Evolutionary conservation across 179 eudicot genomes (phyloP).

Genomic region (Spinacia oleracea): DNA sequence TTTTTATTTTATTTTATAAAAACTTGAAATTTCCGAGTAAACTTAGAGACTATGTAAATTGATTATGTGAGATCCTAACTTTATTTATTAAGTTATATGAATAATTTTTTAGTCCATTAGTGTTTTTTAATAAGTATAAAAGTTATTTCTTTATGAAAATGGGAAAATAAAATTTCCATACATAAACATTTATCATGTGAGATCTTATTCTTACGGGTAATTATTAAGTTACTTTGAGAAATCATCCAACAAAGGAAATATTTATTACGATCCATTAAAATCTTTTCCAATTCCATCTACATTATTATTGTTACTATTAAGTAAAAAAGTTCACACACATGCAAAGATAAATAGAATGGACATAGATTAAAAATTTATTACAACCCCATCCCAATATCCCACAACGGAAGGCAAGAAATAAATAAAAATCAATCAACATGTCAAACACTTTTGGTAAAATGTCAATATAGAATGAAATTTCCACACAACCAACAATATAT

Average conservation of each 20-base stretch:
- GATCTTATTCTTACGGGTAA: no score
- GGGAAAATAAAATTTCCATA: no score
- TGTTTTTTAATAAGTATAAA: no score
- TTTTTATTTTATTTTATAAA: no score
- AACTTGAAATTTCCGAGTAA: background rate
- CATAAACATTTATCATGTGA: no score
- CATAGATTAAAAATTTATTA: background rate
- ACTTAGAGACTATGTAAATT: background rate
- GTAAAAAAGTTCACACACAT: background rate
- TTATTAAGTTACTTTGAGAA: no score
- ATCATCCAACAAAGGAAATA: no score
- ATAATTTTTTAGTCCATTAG: no score
- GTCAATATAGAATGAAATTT: background rate
- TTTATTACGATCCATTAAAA: background rate
- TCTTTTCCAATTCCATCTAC: background rate
- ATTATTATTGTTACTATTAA: background rate
- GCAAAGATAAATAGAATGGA: background rate
- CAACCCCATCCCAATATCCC: background rate
- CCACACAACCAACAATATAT: background rate
- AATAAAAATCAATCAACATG: background rate
- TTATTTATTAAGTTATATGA: no score
- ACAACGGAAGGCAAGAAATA: background rate
- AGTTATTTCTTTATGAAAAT: no score
- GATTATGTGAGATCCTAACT: no score
- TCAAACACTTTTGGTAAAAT: background rate